These are phyloP conservation scores for Populus euphratica DNA, from an alignment of 345 rosid species.

Conservation along the genomic window DNA sequence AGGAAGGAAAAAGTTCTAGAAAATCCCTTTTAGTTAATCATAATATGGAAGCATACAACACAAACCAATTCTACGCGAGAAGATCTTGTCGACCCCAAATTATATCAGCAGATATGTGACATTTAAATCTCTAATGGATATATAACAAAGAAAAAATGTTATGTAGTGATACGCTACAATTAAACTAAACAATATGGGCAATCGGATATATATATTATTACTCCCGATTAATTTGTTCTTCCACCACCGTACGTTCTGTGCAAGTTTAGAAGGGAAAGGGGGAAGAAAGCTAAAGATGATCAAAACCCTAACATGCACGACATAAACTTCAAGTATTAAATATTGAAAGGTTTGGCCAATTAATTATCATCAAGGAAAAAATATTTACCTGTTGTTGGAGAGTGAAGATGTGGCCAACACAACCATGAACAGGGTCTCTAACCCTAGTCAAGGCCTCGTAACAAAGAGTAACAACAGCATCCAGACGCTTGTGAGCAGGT, in stretches of 20 bases:
- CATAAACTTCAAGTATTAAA: background rate
- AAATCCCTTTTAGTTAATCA: background rate
- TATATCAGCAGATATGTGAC: background rate
- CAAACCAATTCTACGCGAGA: background rate
- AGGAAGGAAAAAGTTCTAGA: background rate
- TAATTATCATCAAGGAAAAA: background rate
- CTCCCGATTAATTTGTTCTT: background rate
- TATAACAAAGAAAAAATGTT: background rate
- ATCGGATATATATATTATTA: background rate
- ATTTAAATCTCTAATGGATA: background rate
- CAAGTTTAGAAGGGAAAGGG: background rate
- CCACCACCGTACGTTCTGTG: background rate
- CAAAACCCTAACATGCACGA: background rate
- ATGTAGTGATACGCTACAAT: background rate
- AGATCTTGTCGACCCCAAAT: background rate
- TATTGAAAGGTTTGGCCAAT: background rate
- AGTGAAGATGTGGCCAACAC: conserved; percentile 66
- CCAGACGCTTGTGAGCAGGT: conserved; percentile 63
- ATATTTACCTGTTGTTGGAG: conserved; percentile 67
- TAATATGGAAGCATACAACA: background rate
- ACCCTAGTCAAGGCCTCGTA: conserved; percentile 81
- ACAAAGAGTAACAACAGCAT: conserved; percentile 71
- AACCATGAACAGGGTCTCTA: conserved; percentile 83
- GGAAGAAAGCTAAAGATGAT: background rate
- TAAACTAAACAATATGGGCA: background rate